Evolutionary conservation across 116 monocot genomes (phyloP).

Genomic region (Posidonia oceanica): DNA sequence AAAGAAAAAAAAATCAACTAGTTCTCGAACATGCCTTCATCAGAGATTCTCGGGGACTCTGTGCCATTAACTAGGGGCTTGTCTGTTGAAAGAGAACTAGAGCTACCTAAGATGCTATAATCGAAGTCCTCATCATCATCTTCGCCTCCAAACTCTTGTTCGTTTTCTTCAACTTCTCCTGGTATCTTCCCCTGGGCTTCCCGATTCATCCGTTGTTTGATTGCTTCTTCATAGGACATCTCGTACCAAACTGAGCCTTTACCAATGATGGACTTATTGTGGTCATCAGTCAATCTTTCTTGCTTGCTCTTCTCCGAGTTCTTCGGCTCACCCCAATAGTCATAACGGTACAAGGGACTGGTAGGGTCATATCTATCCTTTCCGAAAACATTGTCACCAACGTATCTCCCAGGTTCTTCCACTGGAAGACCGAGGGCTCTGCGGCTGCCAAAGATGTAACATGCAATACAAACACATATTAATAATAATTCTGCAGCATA

Average conservation of each 20-base stretch:
- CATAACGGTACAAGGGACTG: constrained; percentile 59
- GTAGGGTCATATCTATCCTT: constrained; percentile 65
- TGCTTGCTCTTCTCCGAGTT: constrained; percentile 68
- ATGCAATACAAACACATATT: background rate
- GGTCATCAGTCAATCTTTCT: constrained; percentile 41
- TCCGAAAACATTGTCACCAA: constrained; percentile 36
- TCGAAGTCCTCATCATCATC: constrained; percentile 66
- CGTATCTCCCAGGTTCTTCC: constrained; percentile 83
- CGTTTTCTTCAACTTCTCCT: constrained; percentile 11
- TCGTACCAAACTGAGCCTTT: constrained; percentile 66
- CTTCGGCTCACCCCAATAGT: constrained; percentile 93
- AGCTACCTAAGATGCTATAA: constrained; percentile 46
- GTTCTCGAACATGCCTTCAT: constrained; percentile 72
- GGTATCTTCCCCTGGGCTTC: constrained; percentile 37
- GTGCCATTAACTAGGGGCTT: constrained; percentile 71
- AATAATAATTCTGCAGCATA: no score
- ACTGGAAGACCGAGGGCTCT: constrained; percentile 71
- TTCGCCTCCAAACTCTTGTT: constrained; percentile 12
- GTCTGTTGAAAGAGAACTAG: constrained; percentile 7
- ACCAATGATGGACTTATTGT: constrained; percentile 67
- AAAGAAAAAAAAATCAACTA: constrained; percentile 6
- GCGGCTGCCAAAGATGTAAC: constrained; percentile 35
- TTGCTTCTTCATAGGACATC: constrained; percentile 86
- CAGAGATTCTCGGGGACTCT: constrained; percentile 43
- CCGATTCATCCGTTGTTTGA: constrained; percentile 34